Conservation (phyloP, 306 rosid genomes). For the Acacia confusa region DNA sequence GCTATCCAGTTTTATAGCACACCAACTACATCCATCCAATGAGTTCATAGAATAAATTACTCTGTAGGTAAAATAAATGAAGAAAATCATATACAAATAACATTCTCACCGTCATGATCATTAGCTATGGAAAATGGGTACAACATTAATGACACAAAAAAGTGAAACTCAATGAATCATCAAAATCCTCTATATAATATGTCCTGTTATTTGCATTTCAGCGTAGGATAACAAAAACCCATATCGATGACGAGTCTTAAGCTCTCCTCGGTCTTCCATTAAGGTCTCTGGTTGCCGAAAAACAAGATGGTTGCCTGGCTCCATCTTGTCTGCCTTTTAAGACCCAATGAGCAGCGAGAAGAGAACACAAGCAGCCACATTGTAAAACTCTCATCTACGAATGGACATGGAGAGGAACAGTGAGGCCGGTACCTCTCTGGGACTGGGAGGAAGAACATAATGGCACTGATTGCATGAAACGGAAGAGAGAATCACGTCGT, state of each 20-base stretch:
- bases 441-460: constrained; percentile 45
- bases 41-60: constrained; percentile 11
- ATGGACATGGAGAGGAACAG: constrained; percentile 50
- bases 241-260: constrained; percentile 40
- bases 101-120: constrained; percentile 27
- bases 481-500: constrained; percentile 24
- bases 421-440: constrained; percentile 46
- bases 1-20: too few relatives aligned
- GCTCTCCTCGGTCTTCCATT: constrained; percentile 31
- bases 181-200: constrained; percentile 24
- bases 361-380: constrained; percentile 48
- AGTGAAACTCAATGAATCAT: constrained; percentile 31
- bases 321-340: constrained; percentile 70
- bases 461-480: constrained; percentile 38
- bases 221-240: constrained; percentile 23
- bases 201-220: constrained; percentile 29
- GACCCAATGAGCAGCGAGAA: constrained; percentile 47
- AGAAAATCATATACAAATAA: constrained; percentile 31
- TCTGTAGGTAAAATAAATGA: constrained; percentile 8
- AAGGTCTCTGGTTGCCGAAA: constrained; percentile 30
- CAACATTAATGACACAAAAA: constrained; percentile 28
- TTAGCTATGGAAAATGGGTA: constrained; percentile 27
- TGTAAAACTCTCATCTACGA: constrained; percentile 46
- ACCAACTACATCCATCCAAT: too few relatives aligned
- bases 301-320: constrained; percentile 59